Base-by-base conservation (phyloP, 2,329 filamentous ascomycete genomes). In the Fusarium begoniae region DNA sequence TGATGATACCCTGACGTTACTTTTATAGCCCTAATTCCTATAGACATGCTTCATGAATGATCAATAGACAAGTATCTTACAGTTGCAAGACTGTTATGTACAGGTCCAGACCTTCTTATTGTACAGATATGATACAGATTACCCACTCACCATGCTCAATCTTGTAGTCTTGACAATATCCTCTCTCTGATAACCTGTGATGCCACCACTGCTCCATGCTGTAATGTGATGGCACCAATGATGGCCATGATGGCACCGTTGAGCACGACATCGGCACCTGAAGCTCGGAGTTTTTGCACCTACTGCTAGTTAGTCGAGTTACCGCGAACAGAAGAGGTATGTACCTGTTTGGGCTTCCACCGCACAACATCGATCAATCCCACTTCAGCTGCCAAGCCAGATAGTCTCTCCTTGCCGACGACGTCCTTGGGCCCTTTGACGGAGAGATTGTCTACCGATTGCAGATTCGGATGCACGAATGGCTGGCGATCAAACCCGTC, bases 331-430 rank as follows among this genome's bases (percentile, higher is more conserved):
- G 3, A 8, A 44, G 11, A 8, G 45, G 38, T 37, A 60, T 90
- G 80, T 86, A 97, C 95, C 85, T 92, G 88, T 84, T 89, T 90
- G 35, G 96, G 96, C 82, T 93, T 94, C 96, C 96, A 98, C 84
- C 96, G 88, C 75, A 98, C 85, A 30, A 98, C 94, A 44, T 90
- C 88, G 66, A 90, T 83, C 79, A 99, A 80, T 1, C 94, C 93
- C 67, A 94, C 91, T 35, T 90, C 87, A 44, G 88, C 83, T 20
- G 92, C 96, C 69, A 99, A 82, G 63, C 84, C 84, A 40, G 91
- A 87, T 68, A 98, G 80, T 78, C 92, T 90, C 50, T 88, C 84
- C 80, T 92, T 91, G 63, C 89, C 87, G 56, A 94, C 85, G 9
- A 94, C 81, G 37, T 90, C 85, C 37, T 84, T 84, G 62, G 94